A percentile compares a stretch with the other conserved stretches of the same genome.
phyloP scores from a whole-genome alignment of 805 yeast genomes.

The Candida namnaoensis region DNA sequence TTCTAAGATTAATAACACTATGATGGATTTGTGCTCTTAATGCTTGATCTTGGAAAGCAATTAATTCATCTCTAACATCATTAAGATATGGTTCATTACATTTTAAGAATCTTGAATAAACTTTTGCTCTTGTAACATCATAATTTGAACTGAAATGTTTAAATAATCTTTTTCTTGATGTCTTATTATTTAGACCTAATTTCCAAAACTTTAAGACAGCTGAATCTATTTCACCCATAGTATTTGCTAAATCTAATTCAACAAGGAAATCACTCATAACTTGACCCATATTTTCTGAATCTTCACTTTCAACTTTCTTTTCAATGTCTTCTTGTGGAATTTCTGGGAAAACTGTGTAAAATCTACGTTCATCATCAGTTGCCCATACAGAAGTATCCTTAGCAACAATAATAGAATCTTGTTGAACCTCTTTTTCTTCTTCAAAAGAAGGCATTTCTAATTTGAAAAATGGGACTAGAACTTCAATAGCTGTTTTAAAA shows the following conservation, averaged over 20 bases:
- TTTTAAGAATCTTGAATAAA: conserved; percentile 64
- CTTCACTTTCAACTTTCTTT: conserved; percentile 14
- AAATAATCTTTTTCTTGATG: conserved; percentile 54
- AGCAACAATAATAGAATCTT: conserved; percentile 18
- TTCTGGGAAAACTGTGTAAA: conserved; percentile 50
- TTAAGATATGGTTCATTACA: conserved; percentile 40
- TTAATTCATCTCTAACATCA: conserved; percentile 42
- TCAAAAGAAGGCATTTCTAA: conserved; percentile 28
- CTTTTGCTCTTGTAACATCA: conserved; percentile 35
- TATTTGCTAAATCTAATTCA: conserved; percentile 31
- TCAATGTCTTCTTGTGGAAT: conserved; percentile 25
- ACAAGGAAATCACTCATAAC: conserved; percentile 33
- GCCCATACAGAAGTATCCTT: conserved; percentile 46
- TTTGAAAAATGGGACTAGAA: conserved; percentile 32
- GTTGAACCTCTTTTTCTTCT: conserved; percentile 15
- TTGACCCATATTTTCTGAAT: conserved; percentile 21
- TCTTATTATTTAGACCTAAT: conserved; percentile 55
- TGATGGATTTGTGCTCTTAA: conserved; percentile 54
- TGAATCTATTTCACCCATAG: conserved; percentile 41
- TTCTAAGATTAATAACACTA: conserved; percentile 41
- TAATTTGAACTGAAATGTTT: conserved; percentile 43
- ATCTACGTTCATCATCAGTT: conserved; percentile 51
- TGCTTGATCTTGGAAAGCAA: conserved; percentile 46
- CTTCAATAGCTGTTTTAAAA: conserved; percentile 32
- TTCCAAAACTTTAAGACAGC: conserved; percentile 39